Evolutionary conservation across 1,284 basidiomycete species (phyloP), one percentile per base, ranked within the genome.

Genomic region (Moesziomyces globuligerus): DNA sequence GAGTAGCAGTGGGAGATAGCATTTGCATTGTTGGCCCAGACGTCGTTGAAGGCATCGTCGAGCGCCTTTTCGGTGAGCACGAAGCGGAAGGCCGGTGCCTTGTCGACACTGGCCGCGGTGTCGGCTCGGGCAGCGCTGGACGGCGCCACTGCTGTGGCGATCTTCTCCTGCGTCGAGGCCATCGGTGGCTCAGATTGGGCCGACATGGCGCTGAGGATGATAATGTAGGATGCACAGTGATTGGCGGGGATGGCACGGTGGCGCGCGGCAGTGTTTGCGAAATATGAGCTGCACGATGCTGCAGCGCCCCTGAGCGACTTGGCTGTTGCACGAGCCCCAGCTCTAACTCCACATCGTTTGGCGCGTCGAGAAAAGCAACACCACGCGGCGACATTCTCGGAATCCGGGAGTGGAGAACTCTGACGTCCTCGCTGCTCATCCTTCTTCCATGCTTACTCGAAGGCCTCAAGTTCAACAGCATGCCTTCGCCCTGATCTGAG

Each of bases 11-110:
- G 74, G 17, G 71, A 72, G 53, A 79, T 66, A 34, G 73, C 70
- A 34, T 79, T 76, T 26, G 74, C 93, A 68, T 95, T 95, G 80
- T 95, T 94, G 3, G 95, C 95, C 95, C 94, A 98, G 21, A 93
- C 90, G 91, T 80, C 32, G 66, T 56, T 65, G 57, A 59, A 94
- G 3, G 91, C 88, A 15, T 88, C 79, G 37, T 76, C 75, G 20
- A 72, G 58, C 9, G 54, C 54, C 44, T 65, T 71, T 29, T 71
- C 68, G 1, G 56, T 44, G 13, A 71, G 23, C 15, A 60, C 32
- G 28, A 72, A 76, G 13, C 23, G 45, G 8, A 47, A 28, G 11
- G 42, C 3, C 3, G 47, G 47, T 7, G 54, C 4, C 0, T 23
- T 5, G 10, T 3, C 41, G 25, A 39, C 42, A 36, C 34, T 41